These are phyloP conservation scores for Thielaviopsis punctulata DNA, from an alignment of 2,329 filamentous ascomycete species.

Conservation along the genomic window DNA sequence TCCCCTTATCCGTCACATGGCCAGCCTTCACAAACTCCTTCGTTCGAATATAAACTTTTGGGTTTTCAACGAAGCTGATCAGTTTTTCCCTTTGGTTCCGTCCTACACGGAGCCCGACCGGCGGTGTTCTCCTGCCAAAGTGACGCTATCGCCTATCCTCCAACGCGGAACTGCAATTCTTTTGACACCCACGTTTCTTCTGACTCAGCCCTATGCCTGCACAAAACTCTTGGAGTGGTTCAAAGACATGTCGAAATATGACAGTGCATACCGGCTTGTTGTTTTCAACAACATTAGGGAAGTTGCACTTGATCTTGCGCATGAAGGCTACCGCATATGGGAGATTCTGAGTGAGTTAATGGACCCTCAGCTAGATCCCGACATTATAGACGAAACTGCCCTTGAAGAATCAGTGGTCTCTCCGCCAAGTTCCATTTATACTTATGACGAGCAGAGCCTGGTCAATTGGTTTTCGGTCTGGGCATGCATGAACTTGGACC, in stretches of 20 bases:
- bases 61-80: conserved; percentile 22
- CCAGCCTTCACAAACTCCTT: conserved; percentile 21
- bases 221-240: conserved; percentile 23
- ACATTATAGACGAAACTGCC: background rate
- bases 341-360: background rate
- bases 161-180: conserved; percentile 20
- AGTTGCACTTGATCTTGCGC: background rate
- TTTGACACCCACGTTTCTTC: conserved; percentile 26
- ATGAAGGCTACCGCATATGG: background rate
- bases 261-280: background rate
- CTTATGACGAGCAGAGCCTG: conserved; percentile 43
- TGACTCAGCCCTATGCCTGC: conserved; percentile 21
- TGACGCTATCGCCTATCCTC: conserved; percentile 19
- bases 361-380: background rate
- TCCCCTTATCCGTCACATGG: conserved; percentile 23
- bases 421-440: conserved; percentile 31
- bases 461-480: conserved; percentile 47
- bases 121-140: conserved; percentile 9
- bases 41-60: conserved; percentile 21
- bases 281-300: background rate
- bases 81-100: conserved; percentile 13
- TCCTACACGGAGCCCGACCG: conserved; percentile 5
- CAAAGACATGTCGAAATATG: conserved; percentile 11
- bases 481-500: conserved; percentile 31
- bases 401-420: conserved; percentile 13